phyloP scores from a whole-genome alignment of 2,329 filamentous ascomycete species.

The Rutstroemia sp. region DNA sequence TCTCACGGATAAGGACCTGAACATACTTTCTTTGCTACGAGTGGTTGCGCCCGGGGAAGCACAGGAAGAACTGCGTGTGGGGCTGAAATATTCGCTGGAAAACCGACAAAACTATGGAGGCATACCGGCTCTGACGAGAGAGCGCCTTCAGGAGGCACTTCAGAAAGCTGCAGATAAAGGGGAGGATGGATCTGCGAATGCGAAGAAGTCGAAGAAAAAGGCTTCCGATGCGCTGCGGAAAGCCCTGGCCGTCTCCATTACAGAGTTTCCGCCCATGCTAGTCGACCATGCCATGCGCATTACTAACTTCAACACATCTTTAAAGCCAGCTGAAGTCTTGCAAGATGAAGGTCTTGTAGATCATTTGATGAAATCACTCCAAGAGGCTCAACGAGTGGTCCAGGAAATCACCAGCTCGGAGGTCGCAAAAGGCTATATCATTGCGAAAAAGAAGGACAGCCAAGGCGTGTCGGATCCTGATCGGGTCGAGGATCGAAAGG shows the following conservation, averaged over 20 bases:
- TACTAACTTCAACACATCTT: constrained; percentile 59
- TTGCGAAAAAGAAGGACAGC: constrained; percentile 56
- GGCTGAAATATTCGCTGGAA: constrained; percentile 70
- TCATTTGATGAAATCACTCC: constrained; percentile 58
- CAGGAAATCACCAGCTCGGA: constrained; percentile 59
- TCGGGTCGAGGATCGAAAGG: constrained; percentile 31
- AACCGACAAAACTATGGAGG: constrained; percentile 78
- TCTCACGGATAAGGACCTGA: constrained; percentile 76
- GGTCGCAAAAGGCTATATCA: constrained; percentile 73
- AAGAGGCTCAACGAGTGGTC: constrained; percentile 63
- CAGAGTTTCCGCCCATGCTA: constrained; percentile 80
- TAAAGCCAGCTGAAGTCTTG: constrained; percentile 63
- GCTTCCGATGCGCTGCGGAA: constrained; percentile 69
- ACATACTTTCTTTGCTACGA: constrained; percentile 72
- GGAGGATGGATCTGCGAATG: constrained; percentile 39
- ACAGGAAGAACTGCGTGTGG: constrained; percentile 75
- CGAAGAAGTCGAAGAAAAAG: constrained; percentile 68
- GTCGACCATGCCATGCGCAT: constrained; percentile 77
- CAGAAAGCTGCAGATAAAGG: constrained; percentile 56
- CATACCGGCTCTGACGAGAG: constrained; percentile 65
- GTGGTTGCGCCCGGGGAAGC: constrained; percentile 73
- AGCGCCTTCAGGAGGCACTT: constrained; percentile 63
- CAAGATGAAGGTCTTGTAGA: constrained; percentile 57
- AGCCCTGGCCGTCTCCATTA: constrained; percentile 74
- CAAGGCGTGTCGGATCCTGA: constrained; percentile 22